Evolutionary conservation across 192 early-diverging fungal genomes (phyloP), one percentile per base, ranked within the genome.

Genomic region (Podila minutissima): DNA sequence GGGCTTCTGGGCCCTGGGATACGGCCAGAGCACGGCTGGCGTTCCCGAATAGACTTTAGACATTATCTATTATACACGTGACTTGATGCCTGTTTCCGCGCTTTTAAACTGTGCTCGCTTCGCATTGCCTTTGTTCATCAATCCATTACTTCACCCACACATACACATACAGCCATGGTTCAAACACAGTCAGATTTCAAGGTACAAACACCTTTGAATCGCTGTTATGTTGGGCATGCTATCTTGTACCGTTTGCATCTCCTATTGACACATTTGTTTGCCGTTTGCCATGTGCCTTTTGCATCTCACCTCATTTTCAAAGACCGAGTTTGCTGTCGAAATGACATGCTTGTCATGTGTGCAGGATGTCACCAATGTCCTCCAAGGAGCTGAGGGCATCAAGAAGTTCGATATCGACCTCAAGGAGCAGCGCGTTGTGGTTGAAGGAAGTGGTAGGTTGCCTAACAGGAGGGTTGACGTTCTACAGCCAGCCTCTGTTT

Each of bases 341-440:
- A 91, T 97, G 92, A 91, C 92, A 20, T 97, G 95, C 76, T 86
- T 92, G 78, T 88, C 87, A 31, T 97, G 95, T 69, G 94, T 92
- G 1, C 72, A 91, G 33, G 88, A 91, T 63, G 88, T 95, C 62
- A 82, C 77, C 13, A 83, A 87, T 20, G 90, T 91, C 12, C 88
- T 95, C 4, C 64, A 66, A 15, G 75, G 75, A 22, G 66, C 69
- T 33, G 41, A 69, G 66, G 93, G 88, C 63, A 85, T 96, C 49
- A 86, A 85, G 46, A 82, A 83, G n/a, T 85, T 91, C 81, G 87
- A 92, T 73, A 76, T 95, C 29, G 85, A 90, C 38, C 87, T 97
- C 5, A 84, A 84, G 31, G 82, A 90, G 32, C 91, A 97, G 75
- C 89, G 85, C 17, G 96, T 95, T 15, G 74, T 90, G 49, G 92